Conservation (phyloP, 1,284 basidiomycete species). For the Apiotrichum montevideense region DNA sequence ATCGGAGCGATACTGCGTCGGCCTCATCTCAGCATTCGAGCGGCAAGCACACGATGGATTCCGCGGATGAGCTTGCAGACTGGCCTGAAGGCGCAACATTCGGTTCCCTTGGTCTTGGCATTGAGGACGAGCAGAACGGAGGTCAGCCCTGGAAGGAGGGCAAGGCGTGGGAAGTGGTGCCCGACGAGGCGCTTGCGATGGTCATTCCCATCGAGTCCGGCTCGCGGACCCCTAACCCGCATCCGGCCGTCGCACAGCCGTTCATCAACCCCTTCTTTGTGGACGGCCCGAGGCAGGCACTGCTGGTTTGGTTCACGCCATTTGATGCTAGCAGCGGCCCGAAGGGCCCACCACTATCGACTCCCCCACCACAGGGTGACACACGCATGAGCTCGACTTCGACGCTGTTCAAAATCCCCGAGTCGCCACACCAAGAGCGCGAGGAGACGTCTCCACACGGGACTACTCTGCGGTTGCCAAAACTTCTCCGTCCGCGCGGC, state of each 20-base stretch:
- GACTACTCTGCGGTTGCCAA: constrained; percentile 33
- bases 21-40: constrained; percentile 15
- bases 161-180: constrained; percentile 42
- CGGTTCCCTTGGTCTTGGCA: constrained; percentile 17
- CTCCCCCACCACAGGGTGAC: too few species aligned
- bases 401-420: constrained; percentile 16
- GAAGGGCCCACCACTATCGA: too few species aligned
- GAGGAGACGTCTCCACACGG: background rate
- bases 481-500: constrained; percentile 33
- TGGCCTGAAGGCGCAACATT: constrained; percentile 13
- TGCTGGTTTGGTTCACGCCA: constrained; percentile 46
- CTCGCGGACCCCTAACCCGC: background rate
- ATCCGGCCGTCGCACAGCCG: background rate
- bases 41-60: constrained; percentile 4
- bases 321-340: constrained; percentile 29
- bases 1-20: constrained; percentile 16
- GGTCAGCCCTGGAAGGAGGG: constrained; percentile 32
- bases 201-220: constrained; percentile 35
- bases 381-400: constrained; percentile 2
- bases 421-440: constrained; percentile 13
- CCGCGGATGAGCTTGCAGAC: constrained; percentile 8
- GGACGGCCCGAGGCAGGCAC: constrained; percentile 26
- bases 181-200: constrained; percentile 46
- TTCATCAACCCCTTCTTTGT: constrained; percentile 25
- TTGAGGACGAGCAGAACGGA: constrained; percentile 23